Evolutionary conservation across 352 stramenopile species (phyloP), one percentile per base, ranked within the genome.

Genomic region (Phytophthora cactorum): DNA sequence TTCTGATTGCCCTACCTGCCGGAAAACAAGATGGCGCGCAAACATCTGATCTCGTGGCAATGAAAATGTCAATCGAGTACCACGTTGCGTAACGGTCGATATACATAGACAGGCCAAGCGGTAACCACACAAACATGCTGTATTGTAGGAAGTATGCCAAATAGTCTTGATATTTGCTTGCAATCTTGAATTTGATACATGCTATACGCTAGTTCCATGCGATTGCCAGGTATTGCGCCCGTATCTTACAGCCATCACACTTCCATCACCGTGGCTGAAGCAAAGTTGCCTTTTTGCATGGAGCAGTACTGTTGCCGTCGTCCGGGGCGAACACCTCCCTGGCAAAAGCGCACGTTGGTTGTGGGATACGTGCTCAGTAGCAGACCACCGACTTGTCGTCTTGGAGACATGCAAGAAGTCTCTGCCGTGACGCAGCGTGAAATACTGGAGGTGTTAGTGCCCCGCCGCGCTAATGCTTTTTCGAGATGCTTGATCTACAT

Each of bases 221-320:
- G 39, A 4, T 54, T 39, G 0, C 4, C 6, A 9, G 17, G 58
- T 59, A 56, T 70, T 56, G 28, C 8, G 63, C 47, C 63, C 47
- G 55, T 70, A 70, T 70, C 55, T 55, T 66, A 70, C 63, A 55
- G 63, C 63, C 63, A 70, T 70, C 63, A 55, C 11, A 55, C 11
- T 51, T 53, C 54, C 60, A 68, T 65, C 62, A 68, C 41, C 8
- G n/a, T 1, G 12, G 7, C 47, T 52, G 38, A 60, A 53, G 29
- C 34, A 52, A 59, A 54, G 46, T 65, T 59, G 55, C 43, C 32
- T 67, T 67, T 70, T 65, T 66, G 63, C 22, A 59, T 41, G 2
- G 9, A 63, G 58, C 64, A 68, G 50, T 66, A 31, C 54, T 28
- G 32, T 32, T 46, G 29, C 25, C 12, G 6, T 25, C 57, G 25